Conservation (phyloP, 2,329 filamentous ascomycete species). For the Colletotrichum sp. region DNA sequence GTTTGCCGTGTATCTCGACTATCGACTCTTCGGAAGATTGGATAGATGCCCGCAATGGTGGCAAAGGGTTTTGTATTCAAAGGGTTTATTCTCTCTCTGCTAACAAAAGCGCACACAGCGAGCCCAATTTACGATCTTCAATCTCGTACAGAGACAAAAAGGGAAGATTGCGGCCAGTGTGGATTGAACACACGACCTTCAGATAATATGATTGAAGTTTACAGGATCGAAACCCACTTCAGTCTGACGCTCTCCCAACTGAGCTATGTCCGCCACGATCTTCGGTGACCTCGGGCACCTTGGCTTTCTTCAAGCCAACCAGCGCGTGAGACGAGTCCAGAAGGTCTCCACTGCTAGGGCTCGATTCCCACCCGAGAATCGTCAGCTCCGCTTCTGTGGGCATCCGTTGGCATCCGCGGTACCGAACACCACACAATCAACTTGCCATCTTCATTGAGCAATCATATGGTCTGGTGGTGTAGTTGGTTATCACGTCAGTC, state of each 20-base stretch:
- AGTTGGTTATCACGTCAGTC: conserved; percentile 55
- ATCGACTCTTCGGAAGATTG: background rate
- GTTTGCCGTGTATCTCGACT: background rate
- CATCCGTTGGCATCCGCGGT: background rate
- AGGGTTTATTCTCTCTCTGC: background rate
- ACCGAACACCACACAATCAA: background rate
- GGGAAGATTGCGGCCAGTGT: background rate
- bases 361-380: background rate
- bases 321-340: background rate
- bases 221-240: background rate
- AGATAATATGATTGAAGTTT: background rate
- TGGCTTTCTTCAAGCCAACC: background rate
- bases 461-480: conserved; percentile 36
- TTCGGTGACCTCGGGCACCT: background rate
- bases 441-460: background rate
- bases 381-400: background rate
- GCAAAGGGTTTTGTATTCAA: background rate
- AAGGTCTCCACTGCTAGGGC: background rate
- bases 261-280: conserved; percentile 15
- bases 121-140: too few species aligned
- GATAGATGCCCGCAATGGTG: background rate
- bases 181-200: conserved; percentile 15
- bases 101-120: background rate
- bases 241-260: conserved; percentile 16
- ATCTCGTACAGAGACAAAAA: background rate